Percentiles rank a stretch among this genome's conserved stretches.
These are phyloP conservation scores for Setaria italica DNA, from an alignment of 202 grass and related monocot species.

Conservation along the genomic window DNA sequence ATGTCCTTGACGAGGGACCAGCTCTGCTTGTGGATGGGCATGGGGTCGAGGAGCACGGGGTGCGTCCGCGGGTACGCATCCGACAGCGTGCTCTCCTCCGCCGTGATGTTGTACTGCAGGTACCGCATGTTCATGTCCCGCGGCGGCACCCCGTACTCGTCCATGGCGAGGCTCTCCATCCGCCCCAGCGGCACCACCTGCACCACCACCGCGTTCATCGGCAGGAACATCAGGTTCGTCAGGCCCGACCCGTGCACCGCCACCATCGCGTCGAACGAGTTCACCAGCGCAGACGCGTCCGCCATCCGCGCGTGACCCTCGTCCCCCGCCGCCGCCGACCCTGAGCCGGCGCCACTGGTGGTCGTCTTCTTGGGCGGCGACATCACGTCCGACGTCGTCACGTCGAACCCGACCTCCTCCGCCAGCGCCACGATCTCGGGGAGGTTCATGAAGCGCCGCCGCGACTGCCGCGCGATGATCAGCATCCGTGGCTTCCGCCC, in stretches of 20 bases:
- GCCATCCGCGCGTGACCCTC: conserved; percentile 22
- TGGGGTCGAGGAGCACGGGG: conserved; percentile 62
- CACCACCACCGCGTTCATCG: conserved; percentile 70
- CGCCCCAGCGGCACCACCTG: conserved; percentile 79
- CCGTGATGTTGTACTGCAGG: conserved; percentile 76
- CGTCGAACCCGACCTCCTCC: conserved; percentile 67
- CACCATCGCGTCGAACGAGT: conserved; percentile 75
- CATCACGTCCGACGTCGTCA: conserved; percentile 54
- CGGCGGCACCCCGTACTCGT: conserved; percentile 71
- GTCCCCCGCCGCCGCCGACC: background rate
- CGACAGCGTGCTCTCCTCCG: conserved; percentile 75
- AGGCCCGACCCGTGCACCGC: conserved; percentile 88
- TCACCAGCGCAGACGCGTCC: conserved; percentile 59
- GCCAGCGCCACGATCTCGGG: conserved; percentile 51
- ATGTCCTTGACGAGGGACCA: conserved; percentile 61
- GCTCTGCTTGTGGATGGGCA: conserved; percentile 55
- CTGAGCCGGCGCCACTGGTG: too few species aligned
- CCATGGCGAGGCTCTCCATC: conserved; percentile 63
- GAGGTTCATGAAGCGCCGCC: conserved; percentile 60
- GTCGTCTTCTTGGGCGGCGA: background rate
- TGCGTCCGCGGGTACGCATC: conserved; percentile 60
- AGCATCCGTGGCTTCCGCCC: conserved; percentile 48
- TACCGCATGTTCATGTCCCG: conserved; percentile 73
- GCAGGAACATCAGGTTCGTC: conserved; percentile 79
- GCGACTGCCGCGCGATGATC: conserved; percentile 47